Evolutionary conservation across 2,329 filamentous ascomycete species (phyloP).

Genomic region (Alternaria consortialis): DNA sequence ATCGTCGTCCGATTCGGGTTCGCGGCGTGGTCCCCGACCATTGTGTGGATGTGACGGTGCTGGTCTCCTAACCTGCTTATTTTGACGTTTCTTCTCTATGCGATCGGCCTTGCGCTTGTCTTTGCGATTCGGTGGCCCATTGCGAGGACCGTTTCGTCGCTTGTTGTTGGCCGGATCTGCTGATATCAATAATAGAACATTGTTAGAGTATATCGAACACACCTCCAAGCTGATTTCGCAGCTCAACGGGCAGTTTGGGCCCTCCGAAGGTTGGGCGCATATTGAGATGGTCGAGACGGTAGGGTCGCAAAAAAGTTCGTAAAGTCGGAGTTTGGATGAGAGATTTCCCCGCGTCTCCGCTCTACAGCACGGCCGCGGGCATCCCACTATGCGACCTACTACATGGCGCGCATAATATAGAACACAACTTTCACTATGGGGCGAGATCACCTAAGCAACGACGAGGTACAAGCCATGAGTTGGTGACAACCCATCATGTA

Average conservation of each 20-base stretch:
- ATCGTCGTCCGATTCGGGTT: constrained; percentile 30
- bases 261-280: constrained; percentile 52
- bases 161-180: constrained; percentile 41
- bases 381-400: constrained; percentile 29
- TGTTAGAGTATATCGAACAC: background rate
- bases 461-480: constrained; percentile 62
- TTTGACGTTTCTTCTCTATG: constrained; percentile 65
- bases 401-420: constrained; percentile 34
- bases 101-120: constrained; percentile 74
- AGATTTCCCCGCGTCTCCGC: constrained; percentile 33
- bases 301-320: constrained; percentile 43
- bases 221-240: constrained; percentile 56
- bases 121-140: constrained; percentile 61
- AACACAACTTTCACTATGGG: constrained; percentile 52
- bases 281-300: constrained; percentile 25
- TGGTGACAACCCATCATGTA: background rate
- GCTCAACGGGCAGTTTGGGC: constrained; percentile 57
- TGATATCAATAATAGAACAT: constrained; percentile 10
- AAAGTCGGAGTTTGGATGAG: constrained; percentile 36
- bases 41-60: constrained; percentile 25
- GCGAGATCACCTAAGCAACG: constrained; percentile 65
- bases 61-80: constrained; percentile 28
- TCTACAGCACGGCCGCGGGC: constrained; percentile 26
- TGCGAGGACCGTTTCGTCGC: constrained; percentile 36
- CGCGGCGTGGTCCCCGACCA: constrained; percentile 21